Evolutionary conservation across 805 yeast species (phyloP).

Genomic region (Ogataea degrootiae): DNA sequence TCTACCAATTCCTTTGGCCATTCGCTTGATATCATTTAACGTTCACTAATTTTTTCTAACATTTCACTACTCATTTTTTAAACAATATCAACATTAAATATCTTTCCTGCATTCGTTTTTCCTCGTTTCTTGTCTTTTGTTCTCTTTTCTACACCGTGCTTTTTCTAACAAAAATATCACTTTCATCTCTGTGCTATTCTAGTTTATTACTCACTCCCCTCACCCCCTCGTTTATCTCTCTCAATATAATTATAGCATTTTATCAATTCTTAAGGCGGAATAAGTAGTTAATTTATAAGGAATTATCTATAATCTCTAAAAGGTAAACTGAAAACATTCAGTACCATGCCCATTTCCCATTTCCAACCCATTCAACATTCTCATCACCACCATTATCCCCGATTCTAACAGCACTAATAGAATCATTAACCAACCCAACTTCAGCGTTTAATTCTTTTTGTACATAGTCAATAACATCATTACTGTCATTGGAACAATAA

Average conservation of each 20-base stretch:
- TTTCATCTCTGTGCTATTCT: background rate
- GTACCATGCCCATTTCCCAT: slow-evolving; percentile 28
- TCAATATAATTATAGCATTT: background rate
- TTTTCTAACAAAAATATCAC: no score
- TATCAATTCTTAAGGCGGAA: background rate
- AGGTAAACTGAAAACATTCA: background rate
- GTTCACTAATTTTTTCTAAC: no score
- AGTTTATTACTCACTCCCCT: background rate
- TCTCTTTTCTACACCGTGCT: no score
- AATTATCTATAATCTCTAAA: no score
- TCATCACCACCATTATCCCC: slow-evolving; percentile 5
- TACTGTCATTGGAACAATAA: background rate
- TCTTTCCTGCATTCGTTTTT: no score
- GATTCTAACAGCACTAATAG: slow-evolving; percentile 18
- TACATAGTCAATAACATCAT: slow-evolving; percentile 2
- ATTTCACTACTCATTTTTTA: no score
- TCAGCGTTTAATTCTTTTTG: slow-evolving; percentile 10
- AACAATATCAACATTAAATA: no score
- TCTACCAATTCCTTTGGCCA: background rate
- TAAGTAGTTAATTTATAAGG: no score
- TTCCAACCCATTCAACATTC: slow-evolving; percentile 20
- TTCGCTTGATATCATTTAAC: background rate
- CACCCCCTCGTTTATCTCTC: background rate
- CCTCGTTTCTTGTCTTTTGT: no score
- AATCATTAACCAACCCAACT: slow-evolving; percentile 13